Conservation (phyloP, 176 grass and related monocot genomes). For the Aegilops speltoides region DNA sequence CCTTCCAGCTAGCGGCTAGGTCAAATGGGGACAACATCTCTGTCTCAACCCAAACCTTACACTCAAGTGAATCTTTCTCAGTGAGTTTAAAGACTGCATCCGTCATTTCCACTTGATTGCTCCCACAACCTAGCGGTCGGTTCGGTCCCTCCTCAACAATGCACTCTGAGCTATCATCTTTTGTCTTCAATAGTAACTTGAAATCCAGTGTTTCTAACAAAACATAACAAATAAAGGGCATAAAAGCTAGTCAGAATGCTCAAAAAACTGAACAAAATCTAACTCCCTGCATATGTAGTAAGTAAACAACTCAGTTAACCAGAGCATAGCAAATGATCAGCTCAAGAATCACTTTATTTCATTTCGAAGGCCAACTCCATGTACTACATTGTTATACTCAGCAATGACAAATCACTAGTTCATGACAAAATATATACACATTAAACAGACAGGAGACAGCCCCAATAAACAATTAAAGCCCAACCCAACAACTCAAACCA, state of each 20-base stretch:
- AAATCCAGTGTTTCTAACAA: conserved; percentile 77
- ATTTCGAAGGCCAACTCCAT: neutral
- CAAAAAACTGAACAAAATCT: neutral
- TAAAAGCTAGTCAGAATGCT: conserved; percentile 19
- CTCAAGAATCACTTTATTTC: neutral
- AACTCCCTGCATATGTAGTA: neutral
- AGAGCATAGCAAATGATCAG: neutral
- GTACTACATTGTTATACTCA: neutral
- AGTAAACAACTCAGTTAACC: neutral
- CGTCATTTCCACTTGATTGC: conserved; percentile 51
- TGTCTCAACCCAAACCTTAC: conserved; percentile 57
- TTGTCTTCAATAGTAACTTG: conserved; percentile 76
- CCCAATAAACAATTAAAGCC: neutral
- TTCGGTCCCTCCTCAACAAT: conserved; percentile 81
- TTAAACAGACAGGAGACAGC: neutral
- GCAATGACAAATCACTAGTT: conserved; percentile 3
- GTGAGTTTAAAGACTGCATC: conserved; percentile 57
- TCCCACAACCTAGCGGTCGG: conserved; percentile 47
- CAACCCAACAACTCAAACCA: neutral
- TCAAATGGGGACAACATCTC: conserved; percentile 85
- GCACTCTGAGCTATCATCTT: conserved; percentile 42
- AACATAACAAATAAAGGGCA: neutral
- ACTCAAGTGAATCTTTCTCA: conserved; percentile 59
- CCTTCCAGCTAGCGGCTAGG: conserved; percentile 87
- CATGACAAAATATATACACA: neutral